Conservation (phyloP, 768 basidiomycete genomes). For the Pleurotus giganteus region DNA sequence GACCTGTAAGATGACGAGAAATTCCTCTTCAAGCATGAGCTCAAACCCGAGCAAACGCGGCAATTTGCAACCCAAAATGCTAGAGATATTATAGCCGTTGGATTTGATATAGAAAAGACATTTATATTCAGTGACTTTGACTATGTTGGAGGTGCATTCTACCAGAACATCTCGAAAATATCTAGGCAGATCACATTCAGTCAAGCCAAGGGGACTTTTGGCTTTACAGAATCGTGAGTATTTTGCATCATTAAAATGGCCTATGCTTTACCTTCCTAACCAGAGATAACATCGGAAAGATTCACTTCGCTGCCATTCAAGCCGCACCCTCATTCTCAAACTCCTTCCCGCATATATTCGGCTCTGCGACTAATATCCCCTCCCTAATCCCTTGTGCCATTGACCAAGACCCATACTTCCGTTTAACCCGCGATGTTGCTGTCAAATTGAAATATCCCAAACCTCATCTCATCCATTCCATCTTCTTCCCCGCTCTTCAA, state of each 20-base stretch:
- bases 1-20: slow-evolving; percentile 85
- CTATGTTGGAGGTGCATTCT: slow-evolving; percentile 90
- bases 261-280: background rate
- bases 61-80: slow-evolving; percentile 83
- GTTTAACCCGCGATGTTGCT: slow-evolving; percentile 94
- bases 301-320: slow-evolving; percentile 94
- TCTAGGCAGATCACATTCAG: slow-evolving; percentile 91
- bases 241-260: background rate
- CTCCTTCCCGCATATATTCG: slow-evolving; percentile 98
- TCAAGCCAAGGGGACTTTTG: slow-evolving; percentile 94
- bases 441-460: slow-evolving; percentile 94
- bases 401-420: slow-evolving; percentile 98
- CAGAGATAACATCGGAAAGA: slow-evolving; percentile 98
- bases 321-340: slow-evolving; percentile 96
- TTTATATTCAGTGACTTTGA: slow-evolving; percentile 96
- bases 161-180: slow-evolving; percentile 90
- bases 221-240: slow-evolving; percentile 93
- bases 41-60: slow-evolving; percentile 86
- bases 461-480: slow-evolving; percentile 87
- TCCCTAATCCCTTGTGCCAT: slow-evolving; percentile 98
- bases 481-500: slow-evolving; percentile 98
- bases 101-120: slow-evolving; percentile 87
- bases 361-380: slow-evolving; percentile 75
- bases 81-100: slow-evolving; percentile 96
- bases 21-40: slow-evolving; percentile 94